Base-by-base conservation (phyloP, 306 rosid genomes). In the Cicer arietinum region DNA sequence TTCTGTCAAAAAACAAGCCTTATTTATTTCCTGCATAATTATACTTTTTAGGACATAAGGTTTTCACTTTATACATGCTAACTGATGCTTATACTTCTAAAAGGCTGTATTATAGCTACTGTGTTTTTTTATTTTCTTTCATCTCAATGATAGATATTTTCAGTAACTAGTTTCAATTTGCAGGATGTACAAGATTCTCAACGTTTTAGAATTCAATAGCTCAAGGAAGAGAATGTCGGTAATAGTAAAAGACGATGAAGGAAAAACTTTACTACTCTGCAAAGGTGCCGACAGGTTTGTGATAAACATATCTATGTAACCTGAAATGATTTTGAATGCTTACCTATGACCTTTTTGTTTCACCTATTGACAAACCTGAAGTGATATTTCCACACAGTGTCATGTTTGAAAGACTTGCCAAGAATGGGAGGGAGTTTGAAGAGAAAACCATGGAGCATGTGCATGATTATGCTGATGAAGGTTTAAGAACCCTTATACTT, bases 271-370 rank as follows among this genome's bases (percentile, higher is more conserved):
- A 64, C 77, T 95, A 52, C 90, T 95, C 62, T 90, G 88, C 80
- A 95, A 94, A 86, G 99, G 99, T 54, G 99, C 99, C 57, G 99
- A 95, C 85, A 95, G 94, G 99, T 94, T 63, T 50, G 91, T 86
- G 71, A 75, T 78, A 66, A 75, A 46, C 7, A 47, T 11, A 77
- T 62, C 66, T 25, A 30, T 30, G 59, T 71, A 67, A 45, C 58
- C 60, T 63, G 47, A 39, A 44, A 52, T 53, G 71, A 64, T 69
- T 60, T 58, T 18, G 12, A 40, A 17, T 43, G 18, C 58, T 56
- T 66, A 71, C 14, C 18, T 12, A 4, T 18, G 68, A 41, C 10
- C 11, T 67, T 67, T 78, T 20, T 67, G 20, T 22, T 46, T 67
- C 43, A 58, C 56, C 40, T 60, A 52, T 63, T 65, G 10, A 64